Evolutionary conservation across 2,329 filamentous ascomycete species (phyloP), one percentile per base, ranked within the genome.

Genomic region (Nemania serpens): DNA sequence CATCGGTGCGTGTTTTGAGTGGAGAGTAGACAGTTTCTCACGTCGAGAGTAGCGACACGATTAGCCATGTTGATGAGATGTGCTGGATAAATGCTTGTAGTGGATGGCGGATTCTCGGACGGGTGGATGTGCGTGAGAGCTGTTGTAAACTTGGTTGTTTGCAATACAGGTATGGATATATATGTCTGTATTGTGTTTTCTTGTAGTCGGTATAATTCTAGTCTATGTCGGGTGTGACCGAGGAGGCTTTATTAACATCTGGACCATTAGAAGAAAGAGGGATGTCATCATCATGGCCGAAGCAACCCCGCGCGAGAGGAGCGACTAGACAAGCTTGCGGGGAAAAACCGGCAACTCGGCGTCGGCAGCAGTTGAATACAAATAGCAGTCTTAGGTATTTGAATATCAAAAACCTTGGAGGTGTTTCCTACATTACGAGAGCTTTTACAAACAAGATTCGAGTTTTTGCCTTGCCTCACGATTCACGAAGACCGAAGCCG

Each of bases 321-420:
- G 60, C 55, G 42, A 47, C 37, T 57, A 53, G 55, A 39, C 36
- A n/a, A 10, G 4, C 62, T 45, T 59, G 66, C 71, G 71, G 71
- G 66, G 70, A 72, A 67, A 73, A 65, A 17, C 70, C 71, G 71
- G 71, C 49, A 72, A 65, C 66, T 72, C 71, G 71, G 70, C 6
- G 60, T 69, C 58, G 43, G n/a, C 55, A 46, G 22, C 4, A 37
- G 20, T 25, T 55, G 10, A 13, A 43, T 34, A 25, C 33, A 15
- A 34, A 43, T 36, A 5, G 13, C 5, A 22, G 17, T n/a, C 36
- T 3, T n/a, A 42, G 11, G 20, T n/a, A 43, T 46, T 47, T 47
- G 34, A 48, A 11, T 53, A 43, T 17, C 52, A 36, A 37, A 37
- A 5, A 29, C 6, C 43, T 57, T 52, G 57, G 11, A 39, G 36